Base-by-base conservation (phyloP, 2,329 filamentous ascomycete species). In the Plectosphaerella cucumerina region DNA sequence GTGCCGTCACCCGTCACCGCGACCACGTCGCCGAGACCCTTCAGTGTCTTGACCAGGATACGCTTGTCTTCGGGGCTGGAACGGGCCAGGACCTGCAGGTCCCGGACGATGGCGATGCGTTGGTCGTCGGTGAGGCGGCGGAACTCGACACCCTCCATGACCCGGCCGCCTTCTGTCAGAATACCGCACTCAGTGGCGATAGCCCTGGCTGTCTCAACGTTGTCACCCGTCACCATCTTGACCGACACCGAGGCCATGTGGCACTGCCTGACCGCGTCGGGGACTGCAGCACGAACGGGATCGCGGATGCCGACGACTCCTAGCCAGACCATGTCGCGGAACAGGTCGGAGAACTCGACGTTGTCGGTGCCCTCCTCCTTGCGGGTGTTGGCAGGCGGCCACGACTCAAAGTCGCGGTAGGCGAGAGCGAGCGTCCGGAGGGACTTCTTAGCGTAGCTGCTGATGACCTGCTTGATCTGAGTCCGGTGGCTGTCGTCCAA, bases 41-140 rank as follows among this genome's bases (percentile, higher is more conserved):
- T 82, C 2, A 89, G 70, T 37, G 80, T 74, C 60, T 80, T 82
- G 43, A 88, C 85, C 26, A 89, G 73, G 37, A 80, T 77, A 15
- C 81, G 73, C 67, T 89, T 89, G 58, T 89, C 85, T 53, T 88
- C 83, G 0, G 85, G 85, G 41, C 82, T 86, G 0, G 85, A 87
- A 45, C 85, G 77, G 20, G 85, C 85, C 45, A 89, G 73, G 14
- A 89, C 84, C 50, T 77, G 74, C 14, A 81, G 70, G 8, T 67
- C 68, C 4, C 75, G 75, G 43, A 81, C 72, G 15, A 75, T 69
- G 49, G 72, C 70, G 21, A 70, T 68, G 65, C 77, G 75, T 52
- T 80, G 73, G 21, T 70, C 70, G 17, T 71, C 69, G 47, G 70
- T 76, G 18, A 84, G 64, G 53, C 75, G 76, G 49, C 80, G 71